Conservation (phyloP, 306 rosid species). For the Cucumis hystrix region DNA sequence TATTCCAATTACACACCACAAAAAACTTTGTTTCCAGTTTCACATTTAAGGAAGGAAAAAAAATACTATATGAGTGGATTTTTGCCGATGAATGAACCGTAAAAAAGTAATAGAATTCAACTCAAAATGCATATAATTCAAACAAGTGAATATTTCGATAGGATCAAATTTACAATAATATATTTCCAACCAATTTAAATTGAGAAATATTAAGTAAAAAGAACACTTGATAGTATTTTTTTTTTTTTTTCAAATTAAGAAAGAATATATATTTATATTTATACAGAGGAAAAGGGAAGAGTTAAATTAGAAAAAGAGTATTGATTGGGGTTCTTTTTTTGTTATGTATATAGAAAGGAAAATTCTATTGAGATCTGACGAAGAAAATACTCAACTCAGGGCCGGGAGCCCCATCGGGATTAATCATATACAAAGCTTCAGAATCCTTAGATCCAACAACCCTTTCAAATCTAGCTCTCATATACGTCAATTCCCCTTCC, state of each 20-base stretch:
- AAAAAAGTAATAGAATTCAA: too few relatives aligned
- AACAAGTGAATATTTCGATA: not conserved
- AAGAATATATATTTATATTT: not conserved
- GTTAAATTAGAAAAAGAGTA: not conserved
- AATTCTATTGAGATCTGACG: slow-evolving; percentile 40
- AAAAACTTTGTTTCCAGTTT: too few relatives aligned
- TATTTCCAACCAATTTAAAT: not conserved
- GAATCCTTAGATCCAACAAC: slow-evolving; percentile 89
- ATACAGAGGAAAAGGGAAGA: not conserved
- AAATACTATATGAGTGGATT: too few relatives aligned
- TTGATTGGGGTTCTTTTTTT: not conserved
- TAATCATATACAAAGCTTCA: slow-evolving; percentile 72
- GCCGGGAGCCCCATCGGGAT: slow-evolving; percentile 67
- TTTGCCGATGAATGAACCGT: too few relatives aligned
- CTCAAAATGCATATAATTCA: not conserved
- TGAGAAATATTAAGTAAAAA: not conserved
- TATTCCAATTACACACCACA: too few relatives aligned
- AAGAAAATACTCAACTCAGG: slow-evolving; percentile 90
- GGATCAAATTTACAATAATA: not conserved
- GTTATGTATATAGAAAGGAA: too few relatives aligned
- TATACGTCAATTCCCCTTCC: slow-evolving; percentile 78
- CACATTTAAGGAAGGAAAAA: too few relatives aligned
- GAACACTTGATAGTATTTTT: not conserved
- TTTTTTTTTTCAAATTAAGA: not conserved
- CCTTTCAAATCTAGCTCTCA: slow-evolving; percentile 78